These are phyloP conservation scores for Neocatenulostroma microsporum DNA, from an alignment of 2,329 filamentous ascomycete species.

Conservation along the genomic window DNA sequence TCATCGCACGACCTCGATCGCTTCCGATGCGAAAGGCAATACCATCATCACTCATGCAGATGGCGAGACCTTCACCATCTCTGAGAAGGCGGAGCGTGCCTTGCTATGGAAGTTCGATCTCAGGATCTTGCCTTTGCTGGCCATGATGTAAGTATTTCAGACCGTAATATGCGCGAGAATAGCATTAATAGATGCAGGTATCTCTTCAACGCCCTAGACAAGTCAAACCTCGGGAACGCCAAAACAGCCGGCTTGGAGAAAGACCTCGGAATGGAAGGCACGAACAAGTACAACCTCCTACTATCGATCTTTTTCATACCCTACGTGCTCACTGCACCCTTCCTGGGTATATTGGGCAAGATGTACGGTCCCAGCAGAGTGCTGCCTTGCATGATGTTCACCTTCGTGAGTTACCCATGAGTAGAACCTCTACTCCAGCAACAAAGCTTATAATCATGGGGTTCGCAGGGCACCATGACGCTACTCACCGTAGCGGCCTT, in stretches of 20 bases:
- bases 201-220: slow-evolving; percentile 45
- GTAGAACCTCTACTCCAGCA: too few relatives aligned
- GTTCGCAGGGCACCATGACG: slow-evolving; percentile 58
- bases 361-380: slow-evolving; percentile 57
- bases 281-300: slow-evolving; percentile 58
- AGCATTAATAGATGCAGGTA: too few relatives aligned
- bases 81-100: slow-evolving; percentile 40
- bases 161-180: too few relatives aligned
- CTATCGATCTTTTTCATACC: slow-evolving; percentile 68
- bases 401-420: too few relatives aligned
- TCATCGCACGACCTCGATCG: slow-evolving; percentile 5
- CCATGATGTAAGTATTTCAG: slow-evolving; percentile 49
- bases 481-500: slow-evolving; percentile 49
- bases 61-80: slow-evolving; percentile 29
- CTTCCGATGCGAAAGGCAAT: slow-evolving; percentile 5
- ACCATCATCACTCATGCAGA: slow-evolving; percentile 29
- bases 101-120: slow-evolving; percentile 51
- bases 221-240: slow-evolving; percentile 32
- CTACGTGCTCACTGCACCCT: slow-evolving; percentile 62
- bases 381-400: slow-evolving; percentile 51
- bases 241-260: slow-evolving; percentile 37
- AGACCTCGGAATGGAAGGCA: slow-evolving; percentile 51
- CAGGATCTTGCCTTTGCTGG: slow-evolving; percentile 49
- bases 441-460: too few relatives aligned
- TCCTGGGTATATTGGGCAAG: slow-evolving; percentile 60